Base-by-base conservation (phyloP, 495 filamentous ascomycete species). In the Beverwykella pulmonaria region DNA sequence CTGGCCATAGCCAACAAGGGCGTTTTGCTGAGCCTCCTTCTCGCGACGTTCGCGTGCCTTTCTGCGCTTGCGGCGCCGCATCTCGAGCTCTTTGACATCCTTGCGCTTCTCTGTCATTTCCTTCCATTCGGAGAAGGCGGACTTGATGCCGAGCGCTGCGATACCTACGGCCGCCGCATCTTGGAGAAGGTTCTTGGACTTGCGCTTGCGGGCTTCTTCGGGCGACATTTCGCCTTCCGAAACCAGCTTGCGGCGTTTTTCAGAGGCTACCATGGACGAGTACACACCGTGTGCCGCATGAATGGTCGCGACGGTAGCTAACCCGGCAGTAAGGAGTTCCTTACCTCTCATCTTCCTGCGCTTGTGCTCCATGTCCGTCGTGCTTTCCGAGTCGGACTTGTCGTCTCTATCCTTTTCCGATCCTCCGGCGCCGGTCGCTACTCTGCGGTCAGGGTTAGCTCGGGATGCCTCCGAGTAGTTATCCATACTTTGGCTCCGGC, bases 221-320 rank as follows among this genome's bases (percentile, higher is more conserved):
- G 83, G 80, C 9, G 86, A 84, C 74, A 96, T 87, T 66, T 88
- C 82, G 29, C 91, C 91, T 68, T 93, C 87, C 34, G 81, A 81
- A 22, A 96, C 84, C 56, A 87, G 83, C 73, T 89, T 84, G 67
- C 86, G 81, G 64, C 91, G 82, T 64, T 87, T 79, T 55, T 92
- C 83, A 41, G 89, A 85, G 69, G 88, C 88, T 75, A 90, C 88
- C 79, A 93, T 83, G 71, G 84, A 89, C 67, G 84, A 82, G 77
- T 93, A 90, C 59, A 96, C 82, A 60, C 82, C 86, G 75, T 95
- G 88, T 8, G 88, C 91, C 50, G 92, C 91, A 77, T 95, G 92
- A 65, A 96, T 92, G 39, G 92, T 94, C 59, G 92, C 92, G 63
- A 95, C 88, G 56, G 88, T 88, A 32, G 92, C 92, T 68, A 97